Evolutionary conservation across 2,329 filamentous ascomycete genomes (phyloP), one percentile per base, ranked within the genome.

Genomic region (Allantophomopsis lycopodina): DNA sequence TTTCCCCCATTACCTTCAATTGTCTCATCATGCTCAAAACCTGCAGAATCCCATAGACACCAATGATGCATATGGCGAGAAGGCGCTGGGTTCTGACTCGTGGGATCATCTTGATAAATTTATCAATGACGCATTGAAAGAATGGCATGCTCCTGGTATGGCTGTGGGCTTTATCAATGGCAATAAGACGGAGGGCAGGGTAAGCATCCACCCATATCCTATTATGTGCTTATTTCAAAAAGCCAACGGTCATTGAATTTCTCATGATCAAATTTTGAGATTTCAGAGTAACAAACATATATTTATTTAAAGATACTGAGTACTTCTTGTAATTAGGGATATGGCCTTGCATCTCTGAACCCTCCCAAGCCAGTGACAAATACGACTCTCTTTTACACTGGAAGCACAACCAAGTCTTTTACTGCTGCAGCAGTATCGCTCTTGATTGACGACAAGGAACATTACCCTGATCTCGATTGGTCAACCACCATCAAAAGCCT

Each of bases 371-470:
- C 56, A 0, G 62, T 63, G 6, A 67, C 60, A 0, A 50, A 63
- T 1, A 56, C 66, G 23, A 75, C 71, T 0, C 57, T 76, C 2
- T 76, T 70, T 55, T 71, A 68, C 42, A 61, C 60, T 2, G 74
- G 64, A 2, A 74, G 69, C 33, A 73, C 64, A 1, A 73, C 69
- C 15, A 78, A 78, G 50, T 66, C 69, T 2, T 63, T 72, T 36
- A 68, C 65, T 0, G 63, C 66, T 1, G 69, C 69, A 1, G 59
- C 61, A 0, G 51, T 78, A 2, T 62, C 66, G 1, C 50, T 72
- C 2, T 61, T 76, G 7, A 56, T 73, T 5, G 61, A 63, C n/a
- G 58, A 65, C 7, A 57, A 62, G 30, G 54, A 49, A 39, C 52
- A 58, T 1, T 57, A 52, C 41, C 52, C 56, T 12, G 42, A 60